Base-by-base conservation (phyloP, 768 basidiomycete genomes). In the Leucogyrophana mollusca region DNA sequence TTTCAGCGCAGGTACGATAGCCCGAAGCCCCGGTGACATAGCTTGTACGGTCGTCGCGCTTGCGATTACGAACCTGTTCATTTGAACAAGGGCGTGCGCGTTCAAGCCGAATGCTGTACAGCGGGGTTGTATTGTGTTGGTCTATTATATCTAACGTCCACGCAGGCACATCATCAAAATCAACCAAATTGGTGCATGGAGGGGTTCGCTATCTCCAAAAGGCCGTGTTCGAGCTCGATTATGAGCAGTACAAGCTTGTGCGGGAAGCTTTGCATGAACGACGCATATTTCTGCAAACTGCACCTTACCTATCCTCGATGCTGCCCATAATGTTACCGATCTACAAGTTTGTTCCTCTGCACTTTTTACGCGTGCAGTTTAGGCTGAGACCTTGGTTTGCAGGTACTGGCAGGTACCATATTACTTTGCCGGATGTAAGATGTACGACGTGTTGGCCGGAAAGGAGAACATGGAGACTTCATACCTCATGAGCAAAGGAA, bases 141-240 rank as follows among this genome's bases (percentile, higher is more conserved):
- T n/a, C n/a, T n/a, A n/a, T n/a, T n/a, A n/a, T n/a, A n/a, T n/a
- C 27, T 30, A 30, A 11, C 21, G 17, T 14, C 34, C 7, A 24
- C 17, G 18, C 57, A 91, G 92, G 94, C 14, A 96, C 95, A 0
- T 95, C 92, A 0, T 95, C 92, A 5, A 98, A 98, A 62, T 94
- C 92, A 7, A 98, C 96, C 1, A 98, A 99, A 65, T 85, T 99
- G 43, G 95, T 99, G 1, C 96, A 99, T 68, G 95, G 95, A 13
- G 95, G 95, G 32, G 95, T 98, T 2, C 83, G 95, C 1, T 99
- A 99, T 66, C 80, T 99, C 9, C 95, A 99, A 60, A 99, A 98
- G 62, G 95, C 95, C 3, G 79, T 97, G 27, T 80, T 94, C 58
- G 94, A 95, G 57, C 80, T 96, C 51, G 95, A 98, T 62, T 96